Conservation (phyloP, 208 protist genomes). For the Lotmaria passim region DNA sequence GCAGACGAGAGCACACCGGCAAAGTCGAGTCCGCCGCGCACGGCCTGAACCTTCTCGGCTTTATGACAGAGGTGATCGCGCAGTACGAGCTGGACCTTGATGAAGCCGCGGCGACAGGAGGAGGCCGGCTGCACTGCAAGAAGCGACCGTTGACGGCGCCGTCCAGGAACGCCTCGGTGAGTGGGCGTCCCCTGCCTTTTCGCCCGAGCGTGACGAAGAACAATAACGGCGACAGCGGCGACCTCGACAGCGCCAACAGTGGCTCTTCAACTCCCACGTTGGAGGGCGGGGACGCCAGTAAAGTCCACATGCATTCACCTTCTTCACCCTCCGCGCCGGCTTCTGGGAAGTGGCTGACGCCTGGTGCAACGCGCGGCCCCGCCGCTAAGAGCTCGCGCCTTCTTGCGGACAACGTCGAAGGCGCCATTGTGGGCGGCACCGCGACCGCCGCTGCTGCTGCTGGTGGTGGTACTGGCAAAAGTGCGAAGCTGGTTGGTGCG, state of each 20-base stretch:
- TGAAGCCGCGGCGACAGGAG: no score
- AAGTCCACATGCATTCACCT: background rate
- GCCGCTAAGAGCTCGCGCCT: background rate
- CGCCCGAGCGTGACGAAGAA: background rate
- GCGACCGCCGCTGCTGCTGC: background rate
- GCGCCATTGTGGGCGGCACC: background rate
- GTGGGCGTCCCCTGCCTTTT: background rate
- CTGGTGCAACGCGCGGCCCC: background rate
- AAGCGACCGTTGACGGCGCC: constrained; percentile 22
- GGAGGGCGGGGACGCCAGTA: background rate
- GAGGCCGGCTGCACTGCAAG: background rate
- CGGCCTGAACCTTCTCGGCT: constrained; percentile 67
- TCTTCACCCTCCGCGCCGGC: background rate
- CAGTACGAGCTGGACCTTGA: constrained; percentile 27
- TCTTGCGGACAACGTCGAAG: background rate
- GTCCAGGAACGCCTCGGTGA: constrained; percentile 1
- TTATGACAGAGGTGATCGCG: constrained; percentile 69
- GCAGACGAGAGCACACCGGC: background rate
- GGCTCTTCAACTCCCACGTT: background rate
- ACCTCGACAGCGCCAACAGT: background rate
- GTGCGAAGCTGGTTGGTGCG: constrained; percentile 8
- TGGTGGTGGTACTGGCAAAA: background rate
- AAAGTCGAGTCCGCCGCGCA: background rate
- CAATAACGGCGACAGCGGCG: constrained; percentile 5
- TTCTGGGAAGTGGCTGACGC: background rate